Conservation (phyloP, 2,329 filamentous ascomycete species). For the Talaromyces sp. region DNA sequence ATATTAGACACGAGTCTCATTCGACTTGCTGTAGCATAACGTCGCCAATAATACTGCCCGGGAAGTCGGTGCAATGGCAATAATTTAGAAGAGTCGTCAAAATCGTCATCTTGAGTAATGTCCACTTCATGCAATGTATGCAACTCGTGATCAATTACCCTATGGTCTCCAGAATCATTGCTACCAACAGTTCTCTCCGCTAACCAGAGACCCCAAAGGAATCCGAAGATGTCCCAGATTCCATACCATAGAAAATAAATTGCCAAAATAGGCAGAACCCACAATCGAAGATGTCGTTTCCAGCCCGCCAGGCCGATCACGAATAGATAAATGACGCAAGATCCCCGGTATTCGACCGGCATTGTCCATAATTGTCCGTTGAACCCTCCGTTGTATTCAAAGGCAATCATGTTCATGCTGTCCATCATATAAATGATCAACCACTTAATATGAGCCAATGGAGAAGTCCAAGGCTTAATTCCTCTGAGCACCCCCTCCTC, state of each 20-base stretch:
- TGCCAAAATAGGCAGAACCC: slow-evolving; percentile 16
- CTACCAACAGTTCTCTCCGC: slow-evolving; percentile 18
- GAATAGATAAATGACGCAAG: slow-evolving; percentile 23
- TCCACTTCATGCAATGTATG: background rate
- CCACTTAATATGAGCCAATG: slow-evolving; percentile 22
- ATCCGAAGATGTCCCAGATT: slow-evolving; percentile 25
- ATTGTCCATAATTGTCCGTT: slow-evolving; percentile 28
- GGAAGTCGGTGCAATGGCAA: background rate
- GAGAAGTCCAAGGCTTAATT: slow-evolving; percentile 22
- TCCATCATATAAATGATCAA: slow-evolving; percentile 24
- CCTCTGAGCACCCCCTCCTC: slow-evolving; percentile 19
- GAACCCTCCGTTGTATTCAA: slow-evolving; percentile 23
- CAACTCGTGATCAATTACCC: background rate
- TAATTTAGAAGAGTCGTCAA: background rate
- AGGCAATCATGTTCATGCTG: slow-evolving; percentile 23
- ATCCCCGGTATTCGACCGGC: slow-evolving; percentile 25
- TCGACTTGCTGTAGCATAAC: background rate
- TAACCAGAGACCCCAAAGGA: slow-evolving; percentile 24
- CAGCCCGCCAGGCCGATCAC: slow-evolving; percentile 22
- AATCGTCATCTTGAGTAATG: background rate
- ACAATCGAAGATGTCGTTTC: slow-evolving; percentile 19
- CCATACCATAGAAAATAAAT: slow-evolving; percentile 24
- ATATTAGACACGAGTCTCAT: background rate
- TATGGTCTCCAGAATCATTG: background rate
- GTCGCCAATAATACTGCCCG: background rate